These are phyloP conservation scores for Zymoseptoria tritici DNA, from an alignment of 2,329 filamentous ascomycete species.

Conservation along the genomic window DNA sequence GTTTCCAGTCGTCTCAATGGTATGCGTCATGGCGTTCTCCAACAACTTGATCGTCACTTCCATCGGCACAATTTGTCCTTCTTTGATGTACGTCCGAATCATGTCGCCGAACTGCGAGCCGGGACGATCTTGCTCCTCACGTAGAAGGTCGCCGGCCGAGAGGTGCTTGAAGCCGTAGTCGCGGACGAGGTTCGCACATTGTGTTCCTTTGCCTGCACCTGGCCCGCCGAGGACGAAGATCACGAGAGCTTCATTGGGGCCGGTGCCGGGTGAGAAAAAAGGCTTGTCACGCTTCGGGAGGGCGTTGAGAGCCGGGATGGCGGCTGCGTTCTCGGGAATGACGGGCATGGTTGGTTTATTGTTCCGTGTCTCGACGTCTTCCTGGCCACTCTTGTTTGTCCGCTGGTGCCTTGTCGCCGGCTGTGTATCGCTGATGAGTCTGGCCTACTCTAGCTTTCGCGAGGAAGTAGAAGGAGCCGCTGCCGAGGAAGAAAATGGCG, in stretches of 20 bases:
- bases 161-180: constrained; percentile 91
- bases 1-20: constrained; percentile 52
- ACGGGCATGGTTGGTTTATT: constrained; percentile 29
- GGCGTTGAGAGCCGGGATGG: constrained; percentile 13
- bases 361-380: constrained; percentile 1
- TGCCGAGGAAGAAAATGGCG: constrained; percentile 41
- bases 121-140: constrained; percentile 81
- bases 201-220: constrained; percentile 92
- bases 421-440: constrained; percentile 22
- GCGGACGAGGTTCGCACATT: constrained; percentile 79
- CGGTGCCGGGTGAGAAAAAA: constrained; percentile 57
- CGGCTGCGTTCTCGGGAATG: constrained; percentile 29
- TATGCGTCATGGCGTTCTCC: constrained; percentile 81
- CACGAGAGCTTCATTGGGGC: constrained; percentile 65
- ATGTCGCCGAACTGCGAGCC: constrained; percentile 85
- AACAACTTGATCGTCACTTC: constrained; percentile 91
- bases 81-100: constrained; percentile 88
- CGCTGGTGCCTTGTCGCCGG: constrained; percentile 23
- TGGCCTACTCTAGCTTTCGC: constrained; percentile 35
- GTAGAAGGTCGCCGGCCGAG: constrained; percentile 84
- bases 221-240: constrained; percentile 95
- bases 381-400: constrained; percentile 25
- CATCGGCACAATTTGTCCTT: constrained; percentile 97
- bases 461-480: constrained; percentile 40
- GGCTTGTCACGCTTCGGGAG: constrained; percentile 51